Percentiles rank a stretch among this genome's conserved stretches.
These are phyloP conservation scores for Xerophyta viscosa DNA, from an alignment of 106 monocot species.

Conservation along the genomic window DNA sequence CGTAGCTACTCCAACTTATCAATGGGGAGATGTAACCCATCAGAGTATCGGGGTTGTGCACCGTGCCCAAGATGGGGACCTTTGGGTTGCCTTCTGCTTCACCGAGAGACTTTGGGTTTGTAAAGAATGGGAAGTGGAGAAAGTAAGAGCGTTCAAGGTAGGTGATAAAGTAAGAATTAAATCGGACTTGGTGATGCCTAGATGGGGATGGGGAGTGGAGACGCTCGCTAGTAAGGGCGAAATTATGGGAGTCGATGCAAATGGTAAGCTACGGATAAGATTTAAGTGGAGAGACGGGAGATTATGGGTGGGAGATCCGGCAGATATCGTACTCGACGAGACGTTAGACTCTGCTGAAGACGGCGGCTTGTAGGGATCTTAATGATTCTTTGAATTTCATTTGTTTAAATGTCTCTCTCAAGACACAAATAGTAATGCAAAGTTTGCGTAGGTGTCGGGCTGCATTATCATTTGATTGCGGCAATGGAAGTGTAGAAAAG, in stretches of 20 bases:
- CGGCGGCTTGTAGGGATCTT: constrained; percentile 6
- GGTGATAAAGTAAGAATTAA: constrained; percentile 76
- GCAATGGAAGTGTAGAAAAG: too few species aligned
- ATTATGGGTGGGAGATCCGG: constrained; percentile 91
- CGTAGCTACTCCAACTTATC: constrained; percentile 64
- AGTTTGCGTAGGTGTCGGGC: too few species aligned
- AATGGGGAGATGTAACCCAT: constrained; percentile 91
- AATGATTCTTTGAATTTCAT: neutral
- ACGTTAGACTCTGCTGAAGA: neutral
- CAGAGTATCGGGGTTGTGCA: constrained; percentile 84
- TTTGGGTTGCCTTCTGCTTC: constrained; percentile 88
- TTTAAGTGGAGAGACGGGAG: constrained; percentile 86
- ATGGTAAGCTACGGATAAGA: constrained; percentile 85
- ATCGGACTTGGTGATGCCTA: constrained; percentile 56
- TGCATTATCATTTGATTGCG: too few species aligned
- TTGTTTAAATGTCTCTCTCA: too few species aligned
- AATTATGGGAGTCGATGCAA: constrained; percentile 86
- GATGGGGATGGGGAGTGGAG: constrained; percentile 98
- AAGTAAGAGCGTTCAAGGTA: constrained; percentile 63
- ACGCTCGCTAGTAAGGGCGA: constrained; percentile 73
- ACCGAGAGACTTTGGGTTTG: constrained; percentile 79
- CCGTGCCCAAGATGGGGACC: constrained; percentile 57
- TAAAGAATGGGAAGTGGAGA: constrained; percentile 84
- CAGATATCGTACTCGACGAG: constrained; percentile 78
- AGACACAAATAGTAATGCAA: too few species aligned